phyloP scores from a whole-genome alignment of 495 filamentous ascomycete genomes.

The Aspergillus hancockii region DNA sequence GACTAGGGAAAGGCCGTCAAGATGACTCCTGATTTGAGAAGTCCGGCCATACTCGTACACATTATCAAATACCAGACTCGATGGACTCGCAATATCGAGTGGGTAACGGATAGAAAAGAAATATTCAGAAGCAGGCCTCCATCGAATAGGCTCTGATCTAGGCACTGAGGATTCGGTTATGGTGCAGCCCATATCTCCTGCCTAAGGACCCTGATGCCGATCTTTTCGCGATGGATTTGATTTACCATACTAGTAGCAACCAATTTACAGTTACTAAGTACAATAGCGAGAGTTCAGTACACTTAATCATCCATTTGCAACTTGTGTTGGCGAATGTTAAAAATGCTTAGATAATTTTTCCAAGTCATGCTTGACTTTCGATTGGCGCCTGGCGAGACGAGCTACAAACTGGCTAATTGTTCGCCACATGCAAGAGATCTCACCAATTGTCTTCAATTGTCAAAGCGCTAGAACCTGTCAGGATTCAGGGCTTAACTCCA shows the following conservation, averaged over 20 bases:
- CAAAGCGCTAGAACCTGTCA: slow-evolving; percentile 22
- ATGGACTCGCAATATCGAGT: background rate
- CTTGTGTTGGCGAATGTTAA: background rate
- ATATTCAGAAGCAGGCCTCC: background rate
- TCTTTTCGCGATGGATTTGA: slow-evolving; percentile 12
- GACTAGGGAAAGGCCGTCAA: background rate
- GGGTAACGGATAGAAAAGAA: background rate
- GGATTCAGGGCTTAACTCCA: slow-evolving; percentile 25
- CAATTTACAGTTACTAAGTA: background rate
- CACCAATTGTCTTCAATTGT: slow-evolving; percentile 1
- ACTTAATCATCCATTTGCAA: background rate
- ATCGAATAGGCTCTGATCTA: slow-evolving; percentile 13
- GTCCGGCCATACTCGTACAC: background rate
- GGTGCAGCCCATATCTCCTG: background rate
- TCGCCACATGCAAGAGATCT: background rate
- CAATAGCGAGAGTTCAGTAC: background rate
- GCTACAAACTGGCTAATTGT: background rate
- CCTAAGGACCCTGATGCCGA: slow-evolving; percentile 17
- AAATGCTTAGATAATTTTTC: background rate
- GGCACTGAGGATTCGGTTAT: slow-evolving; percentile 1
- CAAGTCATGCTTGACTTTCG: background rate
- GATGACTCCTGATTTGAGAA: background rate
- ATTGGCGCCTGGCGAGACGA: background rate
- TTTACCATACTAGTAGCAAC: background rate
- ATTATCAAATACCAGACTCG: background rate